Evolutionary conservation across 2,329 filamentous ascomycete genomes (phyloP).

Genomic region (Bretziella fagacearum): DNA sequence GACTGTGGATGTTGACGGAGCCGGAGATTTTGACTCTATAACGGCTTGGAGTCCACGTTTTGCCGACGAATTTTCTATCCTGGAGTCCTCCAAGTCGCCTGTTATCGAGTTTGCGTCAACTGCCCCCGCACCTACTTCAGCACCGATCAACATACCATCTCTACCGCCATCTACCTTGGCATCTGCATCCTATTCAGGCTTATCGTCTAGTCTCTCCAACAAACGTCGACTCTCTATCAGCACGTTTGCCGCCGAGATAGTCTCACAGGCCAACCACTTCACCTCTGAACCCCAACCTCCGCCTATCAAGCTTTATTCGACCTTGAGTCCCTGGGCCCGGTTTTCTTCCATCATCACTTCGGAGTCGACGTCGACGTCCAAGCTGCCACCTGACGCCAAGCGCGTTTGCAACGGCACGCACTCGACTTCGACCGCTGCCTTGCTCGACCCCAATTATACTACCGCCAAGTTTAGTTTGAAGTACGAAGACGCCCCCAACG

Average conservation of each 20-base stretch:
- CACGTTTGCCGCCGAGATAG: constrained; percentile 32
- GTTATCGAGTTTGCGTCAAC: neutral
- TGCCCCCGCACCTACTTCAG: neutral
- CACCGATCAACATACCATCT: neutral
- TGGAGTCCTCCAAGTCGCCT: constrained; percentile 1
- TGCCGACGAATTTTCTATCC: constrained; percentile 3
- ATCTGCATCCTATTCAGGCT: neutral
- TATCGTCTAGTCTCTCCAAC: constrained; percentile 26
- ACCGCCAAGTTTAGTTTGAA: neutral
- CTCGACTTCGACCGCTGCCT: neutral
- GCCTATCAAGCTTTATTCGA: constrained; percentile 44
- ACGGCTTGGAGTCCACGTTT: constrained; percentile 5
- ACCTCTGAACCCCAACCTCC: constrained; percentile 37
- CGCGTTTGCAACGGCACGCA: neutral
- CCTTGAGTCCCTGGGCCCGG: constrained; percentile 23
- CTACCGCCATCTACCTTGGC: neutral
- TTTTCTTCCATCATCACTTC: neutral
- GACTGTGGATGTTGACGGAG: neutral
- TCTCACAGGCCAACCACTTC: constrained; percentile 46
- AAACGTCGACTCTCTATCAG: constrained; percentile 11
- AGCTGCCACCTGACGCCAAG: neutral
- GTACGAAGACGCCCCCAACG: neutral
- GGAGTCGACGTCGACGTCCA: neutral
- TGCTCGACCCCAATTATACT: neutral
- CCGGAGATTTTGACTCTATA: neutral